Evolutionary conservation across 1,139 yeast genomes (phyloP), one percentile per base, ranked within the genome.

Genomic region (Candida glucosophila): DNA sequence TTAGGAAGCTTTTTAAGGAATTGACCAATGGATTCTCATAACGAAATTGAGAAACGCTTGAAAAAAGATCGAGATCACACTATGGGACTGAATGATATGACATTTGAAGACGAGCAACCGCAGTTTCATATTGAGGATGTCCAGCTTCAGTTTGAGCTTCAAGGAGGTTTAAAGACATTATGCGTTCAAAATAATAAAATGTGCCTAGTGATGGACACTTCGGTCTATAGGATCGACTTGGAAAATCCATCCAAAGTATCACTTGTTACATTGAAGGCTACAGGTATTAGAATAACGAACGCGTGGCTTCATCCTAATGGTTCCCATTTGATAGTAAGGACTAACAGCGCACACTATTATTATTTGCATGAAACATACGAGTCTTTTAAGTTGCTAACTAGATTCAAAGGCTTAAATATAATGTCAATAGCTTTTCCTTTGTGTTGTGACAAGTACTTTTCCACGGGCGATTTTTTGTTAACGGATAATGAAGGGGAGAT

Each of bases 261-360:
- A 12, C 50, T 43, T 31, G 47, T 43, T 23, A 42, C 40, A 14
- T 30, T 58, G 6, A 55, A 64, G 5, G 24, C 30, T 5, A 35
- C 40, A 5, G 26, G 22, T 3, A 19, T 18, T 12, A 25, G 22
- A 9, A 34, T 59, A 2, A 44, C 53, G 4, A 40, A 50, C 24
- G 37, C 52, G 12, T 64, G 70, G 70, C 33, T 58, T 8, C 59
- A 62, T 28, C 62, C 65, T 3, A 48, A 46, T 31, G 70, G 69
- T 1, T 29, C 34, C 4, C 64, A 58, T 29, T 47, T 64, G 24
- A 38, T 63, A 4, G 35, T 55, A 3, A 58, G 56, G 29, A 33
- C 51, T 4, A 48, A 46, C 23, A 29, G 40, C 16, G 34, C 39
- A 5, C 34, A 32, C 5, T 52, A 54, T 32, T 59, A 40, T 36